Evolutionary conservation across 2,329 filamentous ascomycete genomes (phyloP).

Genomic region (Cladosporium phlei): DNA sequence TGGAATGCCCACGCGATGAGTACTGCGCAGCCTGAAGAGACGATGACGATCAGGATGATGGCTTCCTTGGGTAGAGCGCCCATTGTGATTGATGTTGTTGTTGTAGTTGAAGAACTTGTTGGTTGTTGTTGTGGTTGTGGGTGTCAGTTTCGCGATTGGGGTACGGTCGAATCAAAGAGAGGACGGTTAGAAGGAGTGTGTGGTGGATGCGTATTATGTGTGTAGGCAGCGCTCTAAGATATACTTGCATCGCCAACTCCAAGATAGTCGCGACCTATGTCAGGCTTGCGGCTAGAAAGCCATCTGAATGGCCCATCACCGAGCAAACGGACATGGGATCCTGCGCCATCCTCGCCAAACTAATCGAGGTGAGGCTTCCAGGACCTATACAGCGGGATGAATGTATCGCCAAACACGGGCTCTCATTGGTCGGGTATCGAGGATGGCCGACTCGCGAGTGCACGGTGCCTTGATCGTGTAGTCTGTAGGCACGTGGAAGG

Average conservation of each 20-base stretch:
- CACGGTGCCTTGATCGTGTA: neutral
- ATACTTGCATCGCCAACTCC: no score
- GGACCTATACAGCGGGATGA: no score
- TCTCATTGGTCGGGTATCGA: constrained; percentile 10
- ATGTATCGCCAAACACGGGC: neutral
- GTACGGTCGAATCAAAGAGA: neutral
- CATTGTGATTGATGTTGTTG: neutral
- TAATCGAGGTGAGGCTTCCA: no score
- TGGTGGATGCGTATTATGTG: neutral
- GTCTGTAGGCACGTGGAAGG: no score
- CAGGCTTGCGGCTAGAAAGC: neutral
- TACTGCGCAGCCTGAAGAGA: neutral
- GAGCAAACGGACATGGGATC: neutral
- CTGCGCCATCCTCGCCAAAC: constrained; percentile 1
- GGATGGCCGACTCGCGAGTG: neutral
- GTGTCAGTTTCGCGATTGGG: neutral
- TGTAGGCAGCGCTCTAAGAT: no score
- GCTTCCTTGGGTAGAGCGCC: neutral
- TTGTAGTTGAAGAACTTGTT: no score
- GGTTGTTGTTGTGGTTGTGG: no score
- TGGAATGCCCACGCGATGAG: constrained; percentile 4
- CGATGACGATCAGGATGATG: constrained; percentile 8
- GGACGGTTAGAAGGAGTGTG: neutral
- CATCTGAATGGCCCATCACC: constrained; percentile 7
- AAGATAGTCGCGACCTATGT: no score